Evolutionary conservation across 179 eudicot genomes (phyloP).

Genomic region (Amaranthus tricolor): DNA sequence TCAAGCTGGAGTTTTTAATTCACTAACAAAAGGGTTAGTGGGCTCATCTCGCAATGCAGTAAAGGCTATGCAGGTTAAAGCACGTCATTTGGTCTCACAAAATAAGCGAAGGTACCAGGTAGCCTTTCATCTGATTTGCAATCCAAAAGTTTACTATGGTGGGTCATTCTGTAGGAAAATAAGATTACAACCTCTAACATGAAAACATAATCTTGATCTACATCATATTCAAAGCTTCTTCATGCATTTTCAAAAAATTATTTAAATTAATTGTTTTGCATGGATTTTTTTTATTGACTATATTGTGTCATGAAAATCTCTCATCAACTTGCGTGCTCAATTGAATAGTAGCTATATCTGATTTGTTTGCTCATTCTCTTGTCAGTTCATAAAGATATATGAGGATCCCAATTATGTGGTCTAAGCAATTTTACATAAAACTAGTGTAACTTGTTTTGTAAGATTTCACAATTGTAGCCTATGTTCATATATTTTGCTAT

Average conservation of each 20-base stretch:
- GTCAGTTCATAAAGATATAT: too few species aligned
- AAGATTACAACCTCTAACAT: not conserved
- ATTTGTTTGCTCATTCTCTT: not conserved
- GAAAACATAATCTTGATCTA: not conserved
- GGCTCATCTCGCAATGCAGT: constrained; percentile 84
- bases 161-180: not conserved
- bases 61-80: constrained; percentile 90
- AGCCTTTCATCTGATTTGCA: constrained; percentile 17
- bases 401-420: too few species aligned
- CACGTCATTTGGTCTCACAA: constrained; percentile 91
- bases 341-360: not conserved
- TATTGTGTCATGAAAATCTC: not conserved
- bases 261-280: not conserved
- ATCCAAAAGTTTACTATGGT: constrained; percentile 4
- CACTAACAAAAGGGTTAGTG: constrained; percentile 75
- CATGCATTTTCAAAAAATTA: not conserved
- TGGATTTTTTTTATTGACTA: not conserved
- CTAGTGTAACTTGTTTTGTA: too few species aligned
- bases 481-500: too few species aligned
- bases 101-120: constrained; percentile 99
- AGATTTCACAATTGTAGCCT: too few species aligned
- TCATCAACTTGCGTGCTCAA: not conserved
- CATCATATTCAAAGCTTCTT: not conserved
- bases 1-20: constrained; percentile 59
- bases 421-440: too few species aligned